Evolutionary conservation across 2,329 filamentous ascomycete genomes (phyloP), one percentile per base, ranked within the genome.

Genomic region (Magnaporthales sp.): DNA sequence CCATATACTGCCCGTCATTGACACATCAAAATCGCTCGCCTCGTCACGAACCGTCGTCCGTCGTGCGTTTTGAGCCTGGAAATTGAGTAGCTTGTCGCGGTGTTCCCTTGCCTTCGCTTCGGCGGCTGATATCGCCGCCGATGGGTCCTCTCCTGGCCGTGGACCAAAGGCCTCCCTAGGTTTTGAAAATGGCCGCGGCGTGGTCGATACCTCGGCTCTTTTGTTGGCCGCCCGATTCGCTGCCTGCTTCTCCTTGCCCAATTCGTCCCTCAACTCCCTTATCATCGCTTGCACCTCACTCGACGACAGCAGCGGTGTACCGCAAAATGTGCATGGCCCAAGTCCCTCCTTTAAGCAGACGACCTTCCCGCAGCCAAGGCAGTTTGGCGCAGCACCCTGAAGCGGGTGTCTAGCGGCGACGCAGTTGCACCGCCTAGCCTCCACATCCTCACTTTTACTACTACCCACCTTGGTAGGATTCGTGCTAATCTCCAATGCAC

Each of bases 331-430:
- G 76, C 95, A 99, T 0, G 94, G 94, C 0, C 94, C 94, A 0
- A 98, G 83, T 0, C 95, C 95, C 77, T 99, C 93, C 73, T 95
- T 93, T 27, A 96, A 87, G 75, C 95, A 99, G 66, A 98, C 89
- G 13, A 99, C 92, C 76, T 98, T 98, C 68, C 95, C 95, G 73
- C 95, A 99, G 61, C 85, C 89, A 19, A 96, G 80, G 75, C 95
- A 99, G 75, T 98, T 99, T 0, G 95, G 95, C 0, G 93, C 93
- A 0, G 94, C 93, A n/a, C 87, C 87, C 61, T 97, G 89, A 2
- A 98, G 84, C 0, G 94, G 91, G 76, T 99, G 95, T 1, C 91
- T 86, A 0, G 91, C 88, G 0, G 91, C 95, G 73, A 96, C 92
- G 76, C 95, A 99, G 72, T 91, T 91, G 77, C 95, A 99, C 67